Base-by-base conservation (phyloP, 2,329 filamentous ascomycete genomes). In the Penicillium sp. region DNA sequence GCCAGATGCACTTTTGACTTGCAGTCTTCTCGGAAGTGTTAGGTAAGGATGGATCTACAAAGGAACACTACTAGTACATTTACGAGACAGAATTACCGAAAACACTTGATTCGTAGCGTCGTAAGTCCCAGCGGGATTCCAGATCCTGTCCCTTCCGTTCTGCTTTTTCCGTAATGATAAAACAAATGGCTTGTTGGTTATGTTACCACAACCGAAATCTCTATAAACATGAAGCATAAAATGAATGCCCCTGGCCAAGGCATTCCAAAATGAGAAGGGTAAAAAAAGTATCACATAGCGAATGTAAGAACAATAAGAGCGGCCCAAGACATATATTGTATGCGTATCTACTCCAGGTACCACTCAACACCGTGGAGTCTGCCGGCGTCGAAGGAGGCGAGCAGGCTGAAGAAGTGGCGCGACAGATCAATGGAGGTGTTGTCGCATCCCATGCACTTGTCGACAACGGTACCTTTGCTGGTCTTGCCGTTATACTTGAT, bases 361-460 rank as follows among this genome's bases (percentile, higher is more conserved):
- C 73, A 78, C 78, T 77, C 69, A 51, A 81, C 77, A 60, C 74
- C 76, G 61, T 54, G 15, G 56, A 83, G 70, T 66, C 82, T 79
- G 55, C 81, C 82, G 46, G 72, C 73, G 21, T 57, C 62, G 9
- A 73, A 56, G 9, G 62, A 55, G 29, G 74, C 75, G 48, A 91
- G 79, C 21, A 82, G 78, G n/a, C 70, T 66, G 76, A 88, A 90
- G 64, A 84, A 77, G 68, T 83, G 81, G 64, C 81, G 76, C 66
- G 84, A 86, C 67, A 90, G 82, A 70, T 92, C 90, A 53, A 92
- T 85, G 69, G 83, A 80, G 46, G 74, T 66, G 38, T 69, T 56
- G 64, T 53, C 71, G 76, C 91, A 95, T 69, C 89, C 88, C 78
- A 86, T 85, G 83, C 91, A 95, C 81, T 91, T 92, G 81, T 95